phyloP scores from a whole-genome alignment of 1,284 basidiomycete genomes.

The Ceratobasidium sp. region DNA sequence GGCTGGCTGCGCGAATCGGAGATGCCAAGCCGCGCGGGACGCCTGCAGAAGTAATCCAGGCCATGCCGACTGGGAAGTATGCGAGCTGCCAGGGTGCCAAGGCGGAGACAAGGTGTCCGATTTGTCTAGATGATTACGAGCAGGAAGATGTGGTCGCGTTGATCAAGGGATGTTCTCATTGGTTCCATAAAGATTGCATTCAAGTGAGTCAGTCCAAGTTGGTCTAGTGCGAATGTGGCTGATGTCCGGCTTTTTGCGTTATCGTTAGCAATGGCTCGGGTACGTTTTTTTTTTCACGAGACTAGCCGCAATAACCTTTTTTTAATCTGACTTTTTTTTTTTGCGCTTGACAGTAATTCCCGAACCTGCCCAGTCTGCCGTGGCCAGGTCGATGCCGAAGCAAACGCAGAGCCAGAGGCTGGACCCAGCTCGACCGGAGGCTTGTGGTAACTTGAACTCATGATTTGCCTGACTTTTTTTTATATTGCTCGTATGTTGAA shows the following conservation, averaged over 20 bases:
- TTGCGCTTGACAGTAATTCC: slow-evolving; percentile 36
- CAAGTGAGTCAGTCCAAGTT: slow-evolving; percentile 36
- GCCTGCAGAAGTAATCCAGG: slow-evolving; percentile 34
- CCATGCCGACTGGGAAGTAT: slow-evolving; percentile 36
- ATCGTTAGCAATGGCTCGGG: slow-evolving; percentile 40
- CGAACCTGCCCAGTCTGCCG: slow-evolving; percentile 41
- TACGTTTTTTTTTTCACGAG: not conserved
- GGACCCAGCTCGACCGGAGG: slow-evolving; percentile 3
- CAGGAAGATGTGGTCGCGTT: slow-evolving; percentile 38
- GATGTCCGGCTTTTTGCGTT: not conserved
- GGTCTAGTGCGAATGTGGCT: not conserved
- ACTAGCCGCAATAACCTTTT: not conserved
- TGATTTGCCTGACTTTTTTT: not conserved
- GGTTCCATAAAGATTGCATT: slow-evolving; percentile 43
- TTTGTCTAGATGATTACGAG: slow-evolving; percentile 43
- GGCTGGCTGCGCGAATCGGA: slow-evolving; percentile 43
- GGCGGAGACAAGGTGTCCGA: slow-evolving; percentile 41
- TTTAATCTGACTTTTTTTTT: not conserved
- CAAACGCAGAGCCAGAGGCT: slow-evolving; percentile 4
- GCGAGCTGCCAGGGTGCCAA: slow-evolving; percentile 34
- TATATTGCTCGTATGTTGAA: not conserved
- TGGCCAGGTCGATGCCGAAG: slow-evolving; percentile 34
- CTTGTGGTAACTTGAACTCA: not conserved
- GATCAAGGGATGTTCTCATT: slow-evolving; percentile 41
- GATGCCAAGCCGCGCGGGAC: slow-evolving; percentile 40